These are phyloP conservation scores for Fusarium papillatum DNA, from an alignment of 2,329 filamentous ascomycete genomes.

Conservation along the genomic window DNA sequence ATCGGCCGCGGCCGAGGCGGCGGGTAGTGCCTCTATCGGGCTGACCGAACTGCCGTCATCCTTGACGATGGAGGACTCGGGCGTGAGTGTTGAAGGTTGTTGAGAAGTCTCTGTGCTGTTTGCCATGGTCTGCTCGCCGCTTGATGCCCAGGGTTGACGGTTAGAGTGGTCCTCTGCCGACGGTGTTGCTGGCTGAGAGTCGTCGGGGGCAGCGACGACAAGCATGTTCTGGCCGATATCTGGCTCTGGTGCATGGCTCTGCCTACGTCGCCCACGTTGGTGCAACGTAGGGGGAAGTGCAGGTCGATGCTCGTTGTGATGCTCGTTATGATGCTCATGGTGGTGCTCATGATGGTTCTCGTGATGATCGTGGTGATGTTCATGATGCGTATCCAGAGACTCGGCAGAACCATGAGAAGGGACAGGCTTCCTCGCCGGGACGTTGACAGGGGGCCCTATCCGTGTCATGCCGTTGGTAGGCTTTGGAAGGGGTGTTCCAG, in stretches of 20 bases:
- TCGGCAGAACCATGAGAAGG: conserved; percentile 49
- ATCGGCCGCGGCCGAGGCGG: conserved; percentile 32
- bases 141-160: conserved; percentile 31
- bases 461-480: conserved; percentile 73
- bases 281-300: conserved; percentile 43
- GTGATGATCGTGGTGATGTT: conserved; percentile 36
- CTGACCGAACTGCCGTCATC: conserved; percentile 15
- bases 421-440: conserved; percentile 76
- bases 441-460: conserved; percentile 64
- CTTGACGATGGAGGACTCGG: conserved; percentile 21
- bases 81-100: conserved; percentile 18
- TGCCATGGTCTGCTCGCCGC: conserved; percentile 28
- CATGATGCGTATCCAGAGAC: conserved; percentile 46
- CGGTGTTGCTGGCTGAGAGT: conserved; percentile 71
- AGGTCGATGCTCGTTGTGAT: conserved; percentile 19
- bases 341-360: conserved; percentile 16
- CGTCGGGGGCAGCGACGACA: conserved; percentile 74
- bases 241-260: conserved; percentile 51
- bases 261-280: conserved; percentile 54
- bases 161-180: conserved; percentile 50
- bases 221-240: conserved; percentile 66
- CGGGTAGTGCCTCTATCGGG: conserved; percentile 30
- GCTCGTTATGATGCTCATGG: conserved; percentile 7
- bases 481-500: conserved; percentile 80
- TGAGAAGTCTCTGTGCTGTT: conserved; percentile 28